These are phyloP conservation scores for Sugiyamaella japonica DNA, from an alignment of 1,139 yeast species.

Conservation along the genomic window DNA sequence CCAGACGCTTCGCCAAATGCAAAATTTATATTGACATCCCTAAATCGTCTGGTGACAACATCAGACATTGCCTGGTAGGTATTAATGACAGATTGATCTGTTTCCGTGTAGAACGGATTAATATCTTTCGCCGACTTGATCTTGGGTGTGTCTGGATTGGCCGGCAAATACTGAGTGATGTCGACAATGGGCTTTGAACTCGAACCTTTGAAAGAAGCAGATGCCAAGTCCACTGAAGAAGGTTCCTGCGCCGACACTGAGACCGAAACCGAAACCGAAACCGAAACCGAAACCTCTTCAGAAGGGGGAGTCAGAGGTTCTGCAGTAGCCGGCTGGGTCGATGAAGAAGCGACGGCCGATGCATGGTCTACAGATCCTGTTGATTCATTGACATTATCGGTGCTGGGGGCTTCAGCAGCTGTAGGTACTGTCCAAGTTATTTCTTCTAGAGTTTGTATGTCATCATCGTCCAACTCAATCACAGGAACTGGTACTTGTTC, in stretches of 20 bases:
- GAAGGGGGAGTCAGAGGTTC: not conserved
- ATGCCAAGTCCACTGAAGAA: not conserved
- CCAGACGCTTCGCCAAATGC: slow-evolving; percentile 20
- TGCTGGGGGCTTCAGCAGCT: not conserved
- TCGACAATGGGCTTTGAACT: slow-evolving; percentile 1
- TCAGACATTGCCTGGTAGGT: slow-evolving; percentile 22
- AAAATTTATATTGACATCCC: slow-evolving; percentile 21
- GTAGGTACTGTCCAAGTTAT: not conserved
- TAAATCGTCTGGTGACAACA: slow-evolving; percentile 15
- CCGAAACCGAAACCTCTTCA: not conserved
- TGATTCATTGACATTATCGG: not conserved
- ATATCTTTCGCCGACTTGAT: slow-evolving; percentile 19
- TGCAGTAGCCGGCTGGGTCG: not conserved
- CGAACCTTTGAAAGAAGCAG: not conserved
- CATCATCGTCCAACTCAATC: slow-evolving; percentile 11
- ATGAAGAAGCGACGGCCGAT: not conserved
- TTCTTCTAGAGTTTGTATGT: slow-evolving; percentile 2
- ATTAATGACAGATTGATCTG: slow-evolving; percentile 7
- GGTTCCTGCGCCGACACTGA: no score
- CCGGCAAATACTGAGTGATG: slow-evolving; percentile 11
- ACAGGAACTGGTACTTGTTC: slow-evolving; percentile 1
- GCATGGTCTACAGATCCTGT: not conserved
- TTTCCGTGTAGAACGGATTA: slow-evolving; percentile 23
- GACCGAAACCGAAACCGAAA: no score
- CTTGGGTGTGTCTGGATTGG: slow-evolving; percentile 11